These are phyloP conservation scores for Biscogniauxia sp. DNA, from an alignment of 2,329 filamentous ascomycete species.

Conservation along the genomic window DNA sequence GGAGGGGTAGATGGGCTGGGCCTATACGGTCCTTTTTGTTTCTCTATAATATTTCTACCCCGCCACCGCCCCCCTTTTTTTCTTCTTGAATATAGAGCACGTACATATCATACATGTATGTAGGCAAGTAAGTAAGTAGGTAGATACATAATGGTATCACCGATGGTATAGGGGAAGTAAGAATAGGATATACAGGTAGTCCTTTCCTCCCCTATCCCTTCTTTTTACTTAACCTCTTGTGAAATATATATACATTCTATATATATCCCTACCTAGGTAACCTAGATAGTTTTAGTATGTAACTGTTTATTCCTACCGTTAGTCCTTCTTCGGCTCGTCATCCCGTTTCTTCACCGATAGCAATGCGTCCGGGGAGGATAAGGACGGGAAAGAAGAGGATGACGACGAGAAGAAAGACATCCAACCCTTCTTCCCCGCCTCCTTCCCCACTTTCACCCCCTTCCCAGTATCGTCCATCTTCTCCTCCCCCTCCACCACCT, in stretches of 20 bases:
- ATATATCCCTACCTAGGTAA: no score
- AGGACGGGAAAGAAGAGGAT: not conserved
- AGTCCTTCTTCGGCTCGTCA: conserved; percentile 13
- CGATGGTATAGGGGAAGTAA: not conserved
- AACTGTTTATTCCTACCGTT: not conserved
- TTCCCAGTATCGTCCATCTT: not conserved
- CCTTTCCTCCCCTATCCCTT: no score
- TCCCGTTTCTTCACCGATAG: conserved; percentile 4
- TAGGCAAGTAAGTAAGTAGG: not conserved
- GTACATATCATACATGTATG: not conserved
- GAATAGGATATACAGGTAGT: not conserved
- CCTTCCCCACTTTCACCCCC: conserved; percentile 8
- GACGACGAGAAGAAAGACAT: not conserved
- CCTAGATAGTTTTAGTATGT: no score
- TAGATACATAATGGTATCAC: not conserved
- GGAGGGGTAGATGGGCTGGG: no score
- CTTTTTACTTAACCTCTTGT: no score
- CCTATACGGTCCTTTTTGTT: not conserved
- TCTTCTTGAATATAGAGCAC: not conserved
- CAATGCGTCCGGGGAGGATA: not conserved
- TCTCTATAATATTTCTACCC: not conserved
- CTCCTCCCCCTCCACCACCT: conserved; percentile 10
- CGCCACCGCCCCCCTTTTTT: not conserved
- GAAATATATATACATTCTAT: no score
- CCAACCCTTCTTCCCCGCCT: conserved; percentile 9